phyloP scores from a whole-genome alignment of 176 grass and related monocot genomes.

The Eleusine coracana region DNA sequence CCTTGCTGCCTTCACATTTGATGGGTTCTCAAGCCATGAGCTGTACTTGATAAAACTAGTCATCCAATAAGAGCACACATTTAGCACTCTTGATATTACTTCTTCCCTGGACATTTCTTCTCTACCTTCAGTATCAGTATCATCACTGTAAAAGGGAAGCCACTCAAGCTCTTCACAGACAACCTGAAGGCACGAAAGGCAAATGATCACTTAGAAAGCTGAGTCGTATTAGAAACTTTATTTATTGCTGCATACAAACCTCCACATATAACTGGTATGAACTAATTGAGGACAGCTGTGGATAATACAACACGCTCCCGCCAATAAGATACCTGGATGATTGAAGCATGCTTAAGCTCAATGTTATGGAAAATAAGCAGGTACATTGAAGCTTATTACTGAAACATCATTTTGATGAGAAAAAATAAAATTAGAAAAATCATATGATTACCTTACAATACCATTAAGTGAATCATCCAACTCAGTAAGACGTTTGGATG shows the following conservation, averaged over 20 bases:
- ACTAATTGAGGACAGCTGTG: conserved; percentile 97
- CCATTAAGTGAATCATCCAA: conserved; percentile 70
- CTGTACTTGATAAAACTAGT: conserved; percentile 93
- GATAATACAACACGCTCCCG: conserved; percentile 95
- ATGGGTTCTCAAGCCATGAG: conserved; percentile 90
- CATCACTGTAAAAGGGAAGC: conserved; percentile 83
- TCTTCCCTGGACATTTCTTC: conserved; percentile 57
- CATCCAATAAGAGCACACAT: conserved; percentile 90
- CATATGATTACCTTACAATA: conserved; percentile 76
- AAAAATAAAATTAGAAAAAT: conserved; percentile 37
- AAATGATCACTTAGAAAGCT: conserved; percentile 30
- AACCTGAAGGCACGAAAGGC: conserved; percentile 61
- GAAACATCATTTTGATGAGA: conserved; percentile 9
- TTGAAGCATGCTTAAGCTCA: conserved; percentile 26
- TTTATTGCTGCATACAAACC: conserved; percentile 58
- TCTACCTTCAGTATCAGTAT: conserved; percentile 61
- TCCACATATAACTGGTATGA: conserved; percentile 98
- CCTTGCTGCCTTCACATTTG: conserved; percentile 85
- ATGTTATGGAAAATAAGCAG: conserved; percentile 11
- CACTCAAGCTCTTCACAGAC: conserved; percentile 97
- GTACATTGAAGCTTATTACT: conserved; percentile 25
- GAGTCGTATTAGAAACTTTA: conserved; percentile 33
- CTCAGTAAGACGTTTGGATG: conserved; percentile 68
- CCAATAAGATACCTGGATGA: conserved; percentile 93
- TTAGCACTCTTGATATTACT: conserved; percentile 72